These are phyloP conservation scores for Dillenia turbinata DNA, from an alignment of 164 flowering plant genomes.

Conservation along the genomic window DNA sequence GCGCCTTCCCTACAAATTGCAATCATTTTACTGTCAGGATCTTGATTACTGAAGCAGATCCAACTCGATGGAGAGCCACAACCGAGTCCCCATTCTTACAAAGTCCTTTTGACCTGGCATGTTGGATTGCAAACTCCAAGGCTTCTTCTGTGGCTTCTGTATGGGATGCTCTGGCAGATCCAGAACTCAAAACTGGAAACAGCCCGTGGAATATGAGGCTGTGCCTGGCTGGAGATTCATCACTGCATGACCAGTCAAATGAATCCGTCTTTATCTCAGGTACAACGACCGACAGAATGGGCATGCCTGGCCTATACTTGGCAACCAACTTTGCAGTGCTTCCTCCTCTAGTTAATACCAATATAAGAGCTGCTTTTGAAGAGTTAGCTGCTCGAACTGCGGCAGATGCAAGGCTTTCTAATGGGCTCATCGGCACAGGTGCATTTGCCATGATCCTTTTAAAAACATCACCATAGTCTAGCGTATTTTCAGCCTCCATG, in stretches of 20 bases:
- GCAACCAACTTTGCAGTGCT: slow-evolving; percentile 87
- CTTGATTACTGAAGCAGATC: slow-evolving; percentile 75
- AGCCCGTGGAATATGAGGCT: slow-evolving; percentile 74
- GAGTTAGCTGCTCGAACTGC: slow-evolving; percentile 80
- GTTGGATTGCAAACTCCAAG: slow-evolving; percentile 56
- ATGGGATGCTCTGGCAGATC: slow-evolving; percentile 71
- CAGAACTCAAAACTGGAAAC: slow-evolving; percentile 65
- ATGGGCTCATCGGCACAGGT: slow-evolving; percentile 90
- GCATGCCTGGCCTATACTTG: slow-evolving; percentile 81
- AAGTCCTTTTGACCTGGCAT: slow-evolving; percentile 54
- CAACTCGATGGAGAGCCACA: slow-evolving; percentile 74
- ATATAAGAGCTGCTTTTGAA: slow-evolving; percentile 53
- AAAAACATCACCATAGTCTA: slow-evolving; percentile 67
- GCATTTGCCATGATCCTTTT: slow-evolving; percentile 59
- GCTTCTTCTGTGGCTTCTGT: slow-evolving; percentile 77
- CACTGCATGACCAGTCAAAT: slow-evolving; percentile 78
- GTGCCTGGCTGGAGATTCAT: slow-evolving; percentile 88
- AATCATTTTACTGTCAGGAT: slow-evolving; percentile 52
- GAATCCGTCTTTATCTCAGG: slow-evolving; percentile 77
- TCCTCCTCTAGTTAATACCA: slow-evolving; percentile 83
- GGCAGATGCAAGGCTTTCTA: slow-evolving; percentile 80
- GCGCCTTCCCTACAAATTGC: not conserved
- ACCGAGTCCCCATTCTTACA: slow-evolving; percentile 79
- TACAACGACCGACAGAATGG: slow-evolving; percentile 76
- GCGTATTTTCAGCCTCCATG: slow-evolving; percentile 76